Conservation (phyloP, 2,329 filamentous ascomycete species). For the Elsinoe batatas region DNA sequence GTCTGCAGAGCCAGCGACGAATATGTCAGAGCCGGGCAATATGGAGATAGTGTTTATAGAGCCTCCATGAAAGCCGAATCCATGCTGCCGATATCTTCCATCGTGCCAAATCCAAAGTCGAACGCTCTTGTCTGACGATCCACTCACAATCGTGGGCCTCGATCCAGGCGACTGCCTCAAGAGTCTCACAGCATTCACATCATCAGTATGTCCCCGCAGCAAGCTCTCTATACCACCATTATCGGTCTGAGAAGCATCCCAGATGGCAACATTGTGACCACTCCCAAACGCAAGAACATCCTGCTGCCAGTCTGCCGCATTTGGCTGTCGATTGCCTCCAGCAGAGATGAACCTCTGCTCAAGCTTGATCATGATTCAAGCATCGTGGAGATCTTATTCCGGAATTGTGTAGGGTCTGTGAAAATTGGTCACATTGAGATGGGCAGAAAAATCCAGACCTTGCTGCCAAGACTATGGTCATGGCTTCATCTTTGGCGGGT, state of each 20-base stretch:
- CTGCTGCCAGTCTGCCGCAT: conserved; percentile 74
- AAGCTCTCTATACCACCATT: conserved; percentile 47
- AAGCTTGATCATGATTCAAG: neutral
- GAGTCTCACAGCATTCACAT: conserved; percentile 77
- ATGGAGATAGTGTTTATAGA: conserved; percentile 58
- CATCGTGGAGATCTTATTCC: neutral
- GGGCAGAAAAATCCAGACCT: neutral
- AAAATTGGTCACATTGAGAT: neutral
- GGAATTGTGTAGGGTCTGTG: neutral
- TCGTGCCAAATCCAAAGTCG: conserved; percentile 45
- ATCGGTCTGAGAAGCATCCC: conserved; percentile 54
- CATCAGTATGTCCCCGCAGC: conserved; percentile 65
- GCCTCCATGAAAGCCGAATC: conserved; percentile 47
- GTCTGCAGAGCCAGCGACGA: conserved; percentile 55
- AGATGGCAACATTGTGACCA: conserved; percentile 79
- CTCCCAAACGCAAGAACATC: conserved; percentile 80
- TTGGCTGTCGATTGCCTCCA: conserved; percentile 83
- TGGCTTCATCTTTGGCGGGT: too few species aligned
- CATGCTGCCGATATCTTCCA: neutral
- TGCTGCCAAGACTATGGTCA: neutral
- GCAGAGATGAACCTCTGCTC: conserved; percentile 50
- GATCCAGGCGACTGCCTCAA: conserved; percentile 44
- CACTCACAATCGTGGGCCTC: conserved; percentile 58
- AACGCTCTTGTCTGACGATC: conserved; percentile 69
- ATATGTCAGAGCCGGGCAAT: conserved; percentile 35